Conservation (phyloP, 768 basidiomycete genomes). For the Udeniomyces megalosporus region DNA sequence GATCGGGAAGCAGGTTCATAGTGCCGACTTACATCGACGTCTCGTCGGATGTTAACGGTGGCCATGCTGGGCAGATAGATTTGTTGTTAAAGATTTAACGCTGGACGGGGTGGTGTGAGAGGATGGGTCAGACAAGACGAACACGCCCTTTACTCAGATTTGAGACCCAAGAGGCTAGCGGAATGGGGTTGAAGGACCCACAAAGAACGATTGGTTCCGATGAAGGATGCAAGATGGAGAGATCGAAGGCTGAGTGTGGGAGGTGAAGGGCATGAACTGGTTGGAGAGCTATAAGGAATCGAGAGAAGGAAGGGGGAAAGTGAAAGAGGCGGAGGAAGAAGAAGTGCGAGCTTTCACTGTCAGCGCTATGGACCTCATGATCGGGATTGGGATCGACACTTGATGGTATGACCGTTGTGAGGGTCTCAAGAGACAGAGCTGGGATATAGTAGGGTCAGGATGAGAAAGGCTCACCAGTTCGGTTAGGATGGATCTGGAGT, state of each 20-base stretch:
- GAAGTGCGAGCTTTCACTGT: not conserved
- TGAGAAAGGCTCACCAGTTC: not conserved
- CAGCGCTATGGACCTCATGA: no score
- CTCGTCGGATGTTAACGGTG: constrained; percentile 82
- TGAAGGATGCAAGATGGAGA: not conserved
- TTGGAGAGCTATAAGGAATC: not conserved
- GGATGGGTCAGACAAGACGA: not conserved
- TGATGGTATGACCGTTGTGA: no score
- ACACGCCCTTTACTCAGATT: no score
- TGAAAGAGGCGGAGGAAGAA: not conserved
- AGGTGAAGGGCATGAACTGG: constrained; percentile 14
- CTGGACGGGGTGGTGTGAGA: not conserved
- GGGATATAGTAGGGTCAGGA: not conserved
- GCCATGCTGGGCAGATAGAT: constrained; percentile 31
- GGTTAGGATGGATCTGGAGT: not conserved
- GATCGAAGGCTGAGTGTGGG: not conserved
- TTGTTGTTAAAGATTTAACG: not conserved
- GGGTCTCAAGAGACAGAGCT: no score
- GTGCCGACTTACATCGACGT: constrained; percentile 56
- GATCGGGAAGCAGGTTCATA: not conserved
- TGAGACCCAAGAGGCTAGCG: not conserved
- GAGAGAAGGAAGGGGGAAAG: not conserved
- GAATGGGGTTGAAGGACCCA: not conserved
- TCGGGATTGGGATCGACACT: no score
- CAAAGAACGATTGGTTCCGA: not conserved